These are phyloP conservation scores for Aureobasidium vineae DNA, from an alignment of 2,329 filamentous ascomycete species.

Conservation along the genomic window DNA sequence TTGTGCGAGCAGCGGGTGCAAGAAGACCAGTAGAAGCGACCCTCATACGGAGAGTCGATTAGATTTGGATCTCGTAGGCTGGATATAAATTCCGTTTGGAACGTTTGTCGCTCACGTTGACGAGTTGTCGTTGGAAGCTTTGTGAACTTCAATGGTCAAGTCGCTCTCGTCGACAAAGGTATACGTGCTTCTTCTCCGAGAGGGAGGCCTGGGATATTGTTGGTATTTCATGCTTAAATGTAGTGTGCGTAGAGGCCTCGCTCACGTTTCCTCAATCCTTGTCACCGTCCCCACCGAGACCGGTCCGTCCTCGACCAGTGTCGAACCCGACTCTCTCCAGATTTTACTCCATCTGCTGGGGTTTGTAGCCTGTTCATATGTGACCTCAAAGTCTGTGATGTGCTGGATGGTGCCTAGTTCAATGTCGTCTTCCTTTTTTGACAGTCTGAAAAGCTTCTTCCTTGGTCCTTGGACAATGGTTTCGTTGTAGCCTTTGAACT, in stretches of 20 bases:
- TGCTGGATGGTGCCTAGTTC: conserved; percentile 17
- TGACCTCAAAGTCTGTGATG: background rate
- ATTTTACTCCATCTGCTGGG: conserved; percentile 4
- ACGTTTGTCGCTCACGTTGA: background rate
- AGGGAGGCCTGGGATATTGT: background rate
- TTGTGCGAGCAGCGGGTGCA: too few relatives aligned
- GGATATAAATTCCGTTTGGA: background rate
- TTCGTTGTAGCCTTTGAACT: background rate
- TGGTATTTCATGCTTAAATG: background rate
- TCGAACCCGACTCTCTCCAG: conserved; percentile 3
- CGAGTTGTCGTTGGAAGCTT: too few relatives aligned
- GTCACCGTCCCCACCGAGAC: background rate
- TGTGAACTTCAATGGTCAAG: background rate
- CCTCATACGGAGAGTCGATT: too few relatives aligned
- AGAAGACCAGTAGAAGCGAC: too few relatives aligned
- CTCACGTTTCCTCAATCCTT: conserved; percentile 11
- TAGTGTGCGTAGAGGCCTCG: background rate
- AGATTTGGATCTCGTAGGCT: background rate
- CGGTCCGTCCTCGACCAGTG: background rate
- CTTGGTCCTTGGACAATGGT: conserved; percentile 18
- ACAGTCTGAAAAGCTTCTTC: background rate
- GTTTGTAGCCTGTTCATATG: background rate
- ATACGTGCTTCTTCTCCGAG: conserved; percentile 19
- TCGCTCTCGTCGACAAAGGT: conserved; percentile 1
- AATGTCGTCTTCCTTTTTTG: conserved; percentile 1